A percentile compares a stretch with the other conserved stretches of the same genome.
Conservation (phyloP, 495 filamentous ascomycete genomes). For the Xylaria venustula region DNA sequence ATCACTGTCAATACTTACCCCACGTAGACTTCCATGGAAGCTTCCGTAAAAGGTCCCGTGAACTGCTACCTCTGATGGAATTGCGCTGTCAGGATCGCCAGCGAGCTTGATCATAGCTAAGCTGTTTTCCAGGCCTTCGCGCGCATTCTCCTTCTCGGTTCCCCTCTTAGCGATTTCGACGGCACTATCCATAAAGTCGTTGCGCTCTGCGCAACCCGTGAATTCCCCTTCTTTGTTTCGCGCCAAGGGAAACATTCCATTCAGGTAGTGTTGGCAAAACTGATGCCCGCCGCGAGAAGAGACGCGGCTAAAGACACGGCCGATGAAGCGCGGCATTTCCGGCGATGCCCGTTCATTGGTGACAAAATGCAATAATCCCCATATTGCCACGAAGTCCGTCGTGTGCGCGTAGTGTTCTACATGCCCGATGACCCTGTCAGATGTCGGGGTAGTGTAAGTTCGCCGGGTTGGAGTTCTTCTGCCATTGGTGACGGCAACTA, state of each 20-base stretch:
- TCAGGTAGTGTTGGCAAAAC: slow-evolving; percentile 78
- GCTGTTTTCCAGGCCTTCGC: slow-evolving; percentile 39
- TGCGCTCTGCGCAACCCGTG: slow-evolving; percentile 36
- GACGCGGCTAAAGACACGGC: slow-evolving; percentile 67
- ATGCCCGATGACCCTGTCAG: slow-evolving; percentile 57
- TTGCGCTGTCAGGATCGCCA: slow-evolving; percentile 16
- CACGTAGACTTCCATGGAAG: background rate
- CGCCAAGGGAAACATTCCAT: slow-evolving; percentile 69
- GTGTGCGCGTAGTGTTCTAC: slow-evolving; percentile 87
- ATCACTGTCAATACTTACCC: slow-evolving; percentile 13
- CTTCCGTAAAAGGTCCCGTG: slow-evolving; percentile 24
- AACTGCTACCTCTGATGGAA: slow-evolving; percentile 33
- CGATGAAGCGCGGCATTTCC: slow-evolving; percentile 63
- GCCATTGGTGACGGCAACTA: slow-evolving; percentile 11
- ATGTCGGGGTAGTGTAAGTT: slow-evolving; percentile 13
- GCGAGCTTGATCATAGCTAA: slow-evolving; percentile 26
- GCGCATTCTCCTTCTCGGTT: slow-evolving; percentile 34
- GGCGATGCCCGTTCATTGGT: slow-evolving; percentile 34
- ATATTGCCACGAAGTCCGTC: slow-evolving; percentile 71
- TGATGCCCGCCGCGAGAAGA: slow-evolving; percentile 64
- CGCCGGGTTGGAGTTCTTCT: slow-evolving; percentile 7
- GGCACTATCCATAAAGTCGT: slow-evolving; percentile 58
- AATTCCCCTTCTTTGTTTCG: slow-evolving; percentile 30
- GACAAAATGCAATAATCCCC: slow-evolving; percentile 71
- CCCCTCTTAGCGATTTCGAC: slow-evolving; percentile 41